phyloP scores from a whole-genome alignment of 2,329 filamentous ascomycete species.

The Lasiodiplodia sp. region DNA sequence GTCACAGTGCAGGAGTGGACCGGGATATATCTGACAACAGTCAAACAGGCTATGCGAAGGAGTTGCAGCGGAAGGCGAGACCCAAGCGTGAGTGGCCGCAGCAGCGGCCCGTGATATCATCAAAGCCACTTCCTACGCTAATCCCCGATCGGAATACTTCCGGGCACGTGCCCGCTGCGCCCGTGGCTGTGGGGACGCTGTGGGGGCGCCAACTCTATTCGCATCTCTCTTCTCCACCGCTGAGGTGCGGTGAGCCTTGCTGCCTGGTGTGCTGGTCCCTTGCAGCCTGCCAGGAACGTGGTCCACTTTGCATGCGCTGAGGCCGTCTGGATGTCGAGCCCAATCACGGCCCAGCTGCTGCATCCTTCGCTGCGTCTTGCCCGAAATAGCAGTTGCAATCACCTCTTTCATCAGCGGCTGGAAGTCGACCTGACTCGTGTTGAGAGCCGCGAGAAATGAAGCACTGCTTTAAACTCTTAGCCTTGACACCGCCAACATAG shows the following conservation, averaged over 20 bases:
- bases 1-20: conserved; percentile 11
- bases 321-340: neutral
- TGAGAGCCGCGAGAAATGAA: conserved; percentile 1
- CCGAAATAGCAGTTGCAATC: neutral
- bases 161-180: neutral
- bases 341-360: neutral
- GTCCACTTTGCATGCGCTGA: neutral
- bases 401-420: neutral
- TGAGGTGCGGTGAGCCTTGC: neutral
- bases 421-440: neutral
- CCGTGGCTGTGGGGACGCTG: conserved; percentile 12
- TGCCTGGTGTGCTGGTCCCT: neutral
- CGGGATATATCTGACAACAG: conserved; percentile 1
- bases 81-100: conserved; percentile 8
- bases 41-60: neutral
- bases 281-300: conserved; percentile 12
- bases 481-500: neutral
- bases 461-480: conserved; percentile 5
- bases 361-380: neutral
- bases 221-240: neutral
- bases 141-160: neutral
- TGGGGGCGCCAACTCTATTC: conserved; percentile 18
- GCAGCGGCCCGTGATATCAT: conserved; percentile 12
- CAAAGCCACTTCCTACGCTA: conserved; percentile 14
- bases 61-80: neutral